Evolutionary conservation across 257 asterid species (phyloP).

Genomic region (Euphrasia confusa): DNA sequence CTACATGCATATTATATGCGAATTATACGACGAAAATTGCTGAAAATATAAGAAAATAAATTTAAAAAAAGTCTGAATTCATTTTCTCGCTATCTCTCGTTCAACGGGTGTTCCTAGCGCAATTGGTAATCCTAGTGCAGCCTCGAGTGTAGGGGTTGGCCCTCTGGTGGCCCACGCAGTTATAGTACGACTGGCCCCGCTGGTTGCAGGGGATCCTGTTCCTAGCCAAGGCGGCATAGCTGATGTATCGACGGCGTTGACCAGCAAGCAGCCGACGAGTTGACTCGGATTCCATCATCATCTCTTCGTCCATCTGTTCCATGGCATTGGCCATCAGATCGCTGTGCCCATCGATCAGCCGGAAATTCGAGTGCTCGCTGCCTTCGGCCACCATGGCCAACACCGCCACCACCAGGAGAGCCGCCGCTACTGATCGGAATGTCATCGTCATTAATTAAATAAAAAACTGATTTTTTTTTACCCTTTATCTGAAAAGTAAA

Average conservation of each 20-base stretch:
- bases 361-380: neutral
- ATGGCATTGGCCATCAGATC: slow-evolving; percentile 29
- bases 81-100: too few species aligned
- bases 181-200: slow-evolving; percentile 48
- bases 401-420: slow-evolving; percentile 33
- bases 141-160: slow-evolving; percentile 49
- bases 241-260: slow-evolving; percentile 23
- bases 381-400: slow-evolving; percentile 35
- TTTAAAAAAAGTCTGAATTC: neutral
- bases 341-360: slow-evolving; percentile 26
- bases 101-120: slow-evolving; percentile 37
- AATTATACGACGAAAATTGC: too few species aligned
- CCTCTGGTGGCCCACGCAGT: slow-evolving; percentile 31
- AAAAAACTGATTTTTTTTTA: neutral
- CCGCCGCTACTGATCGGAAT: slow-evolving; percentile 27
- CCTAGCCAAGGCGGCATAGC: slow-evolving; percentile 41
- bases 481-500: neutral
- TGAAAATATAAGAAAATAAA: neutral
- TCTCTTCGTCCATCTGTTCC: slow-evolving; percentile 36
- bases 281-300: slow-evolving; percentile 41
- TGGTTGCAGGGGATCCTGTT: slow-evolving; percentile 38
- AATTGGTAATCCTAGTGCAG: slow-evolving; percentile 47
- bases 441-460: slow-evolving; percentile 29
- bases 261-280: slow-evolving; percentile 31
- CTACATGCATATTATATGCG: neutral